Conservation (phyloP, 345 rosid species). For the Trapa bicornis region DNA sequence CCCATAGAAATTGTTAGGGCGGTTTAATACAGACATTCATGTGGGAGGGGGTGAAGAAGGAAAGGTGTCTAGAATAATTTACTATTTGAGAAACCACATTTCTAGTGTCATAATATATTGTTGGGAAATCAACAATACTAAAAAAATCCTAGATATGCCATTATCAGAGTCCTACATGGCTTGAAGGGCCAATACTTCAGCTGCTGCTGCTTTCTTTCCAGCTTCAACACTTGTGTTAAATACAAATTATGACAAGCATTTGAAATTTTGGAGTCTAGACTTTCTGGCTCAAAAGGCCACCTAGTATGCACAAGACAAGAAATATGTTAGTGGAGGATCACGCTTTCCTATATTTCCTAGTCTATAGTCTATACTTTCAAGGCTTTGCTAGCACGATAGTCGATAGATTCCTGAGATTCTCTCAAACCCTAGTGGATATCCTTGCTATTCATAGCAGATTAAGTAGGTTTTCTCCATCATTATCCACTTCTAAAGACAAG, state of each 20-base stretch:
- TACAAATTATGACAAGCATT: neutral
- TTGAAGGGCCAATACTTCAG: conserved; percentile 89
- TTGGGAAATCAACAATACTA: neutral
- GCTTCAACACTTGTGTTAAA: conserved; percentile 82
- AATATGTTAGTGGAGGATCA: neutral
- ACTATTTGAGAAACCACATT: neutral
- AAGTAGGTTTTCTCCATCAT: neutral
- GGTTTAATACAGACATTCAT: neutral
- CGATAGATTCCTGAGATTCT: neutral
- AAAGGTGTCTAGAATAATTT: neutral
- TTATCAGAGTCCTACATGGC: conserved; percentile 48
- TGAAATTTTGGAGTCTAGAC: neutral
- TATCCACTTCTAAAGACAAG: neutral
- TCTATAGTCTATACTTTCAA: neutral
- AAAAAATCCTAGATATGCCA: too few species aligned
- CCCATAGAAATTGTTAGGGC: conserved; percentile 4
- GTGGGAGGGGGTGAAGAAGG: neutral
- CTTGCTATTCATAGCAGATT: neutral
- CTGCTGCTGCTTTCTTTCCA: conserved; percentile 96
- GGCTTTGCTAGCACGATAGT: neutral
- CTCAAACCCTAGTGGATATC: neutral
- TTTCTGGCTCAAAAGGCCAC: neutral
- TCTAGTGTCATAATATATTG: neutral
- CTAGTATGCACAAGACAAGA: neutral
- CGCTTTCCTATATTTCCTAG: neutral